Evolutionary conservation across 1,284 basidiomycete genomes (phyloP), one percentile per base, ranked within the genome.

Genomic region (Sanghuangporus sanghuang): DNA sequence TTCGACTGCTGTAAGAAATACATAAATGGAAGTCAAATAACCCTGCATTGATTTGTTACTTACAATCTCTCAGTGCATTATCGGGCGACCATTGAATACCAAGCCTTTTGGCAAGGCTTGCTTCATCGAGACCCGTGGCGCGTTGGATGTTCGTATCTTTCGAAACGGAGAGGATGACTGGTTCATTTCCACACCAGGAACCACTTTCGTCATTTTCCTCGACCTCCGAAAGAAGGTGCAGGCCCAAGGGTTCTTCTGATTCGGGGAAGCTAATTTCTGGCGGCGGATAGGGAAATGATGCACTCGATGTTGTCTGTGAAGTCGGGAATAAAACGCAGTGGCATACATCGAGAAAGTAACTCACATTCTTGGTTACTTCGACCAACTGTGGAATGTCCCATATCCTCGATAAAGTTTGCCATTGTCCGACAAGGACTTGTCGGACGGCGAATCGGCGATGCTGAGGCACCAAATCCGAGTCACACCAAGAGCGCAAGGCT

Each of bases 31-130:
- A 48, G 7, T n/a, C 8, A 27, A 42, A 44, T 27, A 14, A 27
- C 23, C 42, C 55, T 32, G 18, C 58, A n/a, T 14, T 49, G 40
- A n/a, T 36, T 61, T 57, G 61, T 21, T 11, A 73, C 89, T 79
- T 73, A 94, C 93, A 89, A 62, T 92, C 85, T 68, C 78, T 83
- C 55, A 94, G 76, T 36, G 92, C 92, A n/a, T 77, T 74, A 63
- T 93, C 86, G 12, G 90, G 81, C 3, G 86, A 86, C 94, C 94
- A 96, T 40, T 77, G 78, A 1, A 70, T 69, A 1, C 79, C 79
- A 32, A 95, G 75, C 54, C 82, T 77, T 56, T 78, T 79, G 38
- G 81, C 68, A 46, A 95, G 74, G 2, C 74, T 74, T 56, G 85
- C 77, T 59, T 78, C 76, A 68, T 91, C 85, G 57, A 90, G 73